Base-by-base conservation (phyloP, 2,329 filamentous ascomycete species). In the Dissoconium aciculare region DNA sequence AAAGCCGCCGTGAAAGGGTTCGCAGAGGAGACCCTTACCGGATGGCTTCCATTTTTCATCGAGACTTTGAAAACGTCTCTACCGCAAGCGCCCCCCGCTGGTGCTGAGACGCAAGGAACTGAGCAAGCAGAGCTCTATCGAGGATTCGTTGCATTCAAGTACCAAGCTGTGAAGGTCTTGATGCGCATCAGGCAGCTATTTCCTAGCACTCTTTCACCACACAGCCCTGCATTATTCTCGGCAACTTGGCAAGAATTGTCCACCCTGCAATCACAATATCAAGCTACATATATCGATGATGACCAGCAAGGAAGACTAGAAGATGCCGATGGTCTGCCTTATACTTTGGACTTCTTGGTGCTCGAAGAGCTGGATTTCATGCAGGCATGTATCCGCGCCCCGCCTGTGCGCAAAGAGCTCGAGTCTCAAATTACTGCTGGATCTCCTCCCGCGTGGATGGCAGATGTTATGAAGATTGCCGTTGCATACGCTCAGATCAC, bases 331-430 rank as follows among this genome's bases (percentile, higher is more conserved):
- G 76, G 76, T 25, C 66, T 98, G n/a, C 84, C 87, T 0, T 94
- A 92, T 56, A 93, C 85, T 1, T 65, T 98, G 14, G 89, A 98
- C 56, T 89, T 92, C 49, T 67, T 98, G 30, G 74, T 95, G 3
- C 63, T 95, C 5, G 89, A 98, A 54, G 85, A 95, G 54, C 66
- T 98, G 14, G 89, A 98, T 56, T 85, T 95, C 49, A 71, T 98
- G 52, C 89, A 93, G 57, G 77, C 84, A 35, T 85, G 85, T 53
- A 68, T 98, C 40, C 76, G 82, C 40, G 87, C 87, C 5, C 76
- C 82, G 3, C 82, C 83, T 0, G 85, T 98, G 2, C 80, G 84
- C 43, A 76, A 81, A 39, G 81, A 94, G 54, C 71, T 98, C n/a
- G 77, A 87, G 42, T 69, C 73, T 27, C 79, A 92, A 56, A 62